Evolutionary conservation across 2,329 filamentous ascomycete species (phyloP).

Genomic region (Aspergillus phoenicis): DNA sequence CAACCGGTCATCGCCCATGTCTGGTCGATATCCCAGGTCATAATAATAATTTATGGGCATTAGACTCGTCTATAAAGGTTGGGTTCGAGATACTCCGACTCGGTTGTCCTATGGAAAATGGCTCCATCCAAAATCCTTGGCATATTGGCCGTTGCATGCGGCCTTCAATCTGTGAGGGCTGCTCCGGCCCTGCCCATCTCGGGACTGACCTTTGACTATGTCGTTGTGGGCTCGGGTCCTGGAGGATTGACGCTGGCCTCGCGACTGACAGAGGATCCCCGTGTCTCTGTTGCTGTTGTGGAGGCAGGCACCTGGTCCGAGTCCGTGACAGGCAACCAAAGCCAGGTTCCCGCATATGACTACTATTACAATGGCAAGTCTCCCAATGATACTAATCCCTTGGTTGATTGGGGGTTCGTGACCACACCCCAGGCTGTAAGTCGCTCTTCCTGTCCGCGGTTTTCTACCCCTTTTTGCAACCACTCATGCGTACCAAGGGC

Average conservation of each 20-base stretch:
- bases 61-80: too few relatives aligned
- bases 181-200: too few relatives aligned
- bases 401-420: conserved; percentile 27
- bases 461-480: neutral
- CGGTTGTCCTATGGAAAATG: too few relatives aligned
- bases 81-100: too few relatives aligned
- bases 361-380: conserved; percentile 25
- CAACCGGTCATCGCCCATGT: too few relatives aligned
- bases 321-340: conserved; percentile 28
- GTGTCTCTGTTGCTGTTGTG: conserved; percentile 30
- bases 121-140: too few relatives aligned
- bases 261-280: conserved; percentile 24
- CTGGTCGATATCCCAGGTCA: too few relatives aligned
- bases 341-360: conserved; percentile 25
- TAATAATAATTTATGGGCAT: too few relatives aligned
- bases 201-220: neutral
- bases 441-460: neutral
- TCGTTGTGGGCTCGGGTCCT: conserved; percentile 27
- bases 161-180: too few relatives aligned
- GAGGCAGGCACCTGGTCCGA: conserved; percentile 35
- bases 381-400: conserved; percentile 18
- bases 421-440: conserved; percentile 19
- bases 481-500: neutral
- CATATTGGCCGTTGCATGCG: too few relatives aligned
- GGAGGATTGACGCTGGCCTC: conserved; percentile 20